Evolutionary conservation across 352 stramenopile species (phyloP).

Genomic region (Stephanocyclus meneghinianus): DNA sequence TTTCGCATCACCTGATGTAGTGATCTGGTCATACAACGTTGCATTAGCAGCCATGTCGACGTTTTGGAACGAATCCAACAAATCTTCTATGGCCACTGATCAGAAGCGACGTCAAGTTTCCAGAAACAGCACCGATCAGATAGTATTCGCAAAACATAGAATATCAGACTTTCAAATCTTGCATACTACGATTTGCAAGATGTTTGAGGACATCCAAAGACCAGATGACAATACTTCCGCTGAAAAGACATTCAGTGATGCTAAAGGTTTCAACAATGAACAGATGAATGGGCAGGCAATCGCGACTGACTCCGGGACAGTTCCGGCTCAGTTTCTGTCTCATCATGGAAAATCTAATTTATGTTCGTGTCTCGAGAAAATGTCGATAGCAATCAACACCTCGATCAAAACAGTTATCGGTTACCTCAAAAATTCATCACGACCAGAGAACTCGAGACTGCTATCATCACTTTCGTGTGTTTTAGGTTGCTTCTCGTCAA

Average conservation of each 20-base stretch:
- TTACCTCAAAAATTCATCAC: conserved; percentile 15
- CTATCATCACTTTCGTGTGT: conserved; percentile 38
- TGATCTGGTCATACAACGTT: conserved; percentile 33
- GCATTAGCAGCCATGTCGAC: conserved; percentile 30
- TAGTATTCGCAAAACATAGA: conserved; percentile 20
- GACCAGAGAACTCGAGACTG: conserved; percentile 16
- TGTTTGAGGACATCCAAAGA: conserved; percentile 26
- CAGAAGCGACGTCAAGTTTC: background rate
- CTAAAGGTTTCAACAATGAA: background rate
- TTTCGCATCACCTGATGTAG: conserved; percentile 16
- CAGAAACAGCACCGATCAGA: background rate
- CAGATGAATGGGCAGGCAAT: background rate
- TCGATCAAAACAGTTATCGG: conserved; percentile 42
- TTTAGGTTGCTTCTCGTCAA: conserved; percentile 35
- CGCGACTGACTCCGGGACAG: background rate
- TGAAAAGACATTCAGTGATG: background rate
- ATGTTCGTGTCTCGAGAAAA: conserved; percentile 45
- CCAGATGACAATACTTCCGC: background rate
- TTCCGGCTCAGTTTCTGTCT: conserved; percentile 32
- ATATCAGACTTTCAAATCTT: conserved; percentile 21
- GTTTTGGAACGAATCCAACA: conserved; percentile 47
- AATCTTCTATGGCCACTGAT: conserved; percentile 16
- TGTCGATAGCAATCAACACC: conserved; percentile 26
- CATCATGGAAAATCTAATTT: conserved; percentile 38
- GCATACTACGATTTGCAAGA: conserved; percentile 21